phyloP scores from a whole-genome alignment of 192 early-diverging fungal genomes.

The Coemansia interrupta region DNA sequence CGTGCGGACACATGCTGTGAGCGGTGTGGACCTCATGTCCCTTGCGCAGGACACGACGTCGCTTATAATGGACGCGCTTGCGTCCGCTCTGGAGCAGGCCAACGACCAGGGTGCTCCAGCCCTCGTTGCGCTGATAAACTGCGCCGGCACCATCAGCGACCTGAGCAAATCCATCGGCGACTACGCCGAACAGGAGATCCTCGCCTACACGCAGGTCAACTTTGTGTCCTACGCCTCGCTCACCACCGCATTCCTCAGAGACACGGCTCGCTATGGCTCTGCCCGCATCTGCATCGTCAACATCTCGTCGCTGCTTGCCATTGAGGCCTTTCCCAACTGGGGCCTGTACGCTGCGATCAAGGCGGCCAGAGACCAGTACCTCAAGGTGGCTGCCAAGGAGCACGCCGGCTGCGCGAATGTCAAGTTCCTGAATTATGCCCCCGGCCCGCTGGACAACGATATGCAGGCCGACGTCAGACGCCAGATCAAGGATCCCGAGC shows the following conservation, averaged over 20 bases:
- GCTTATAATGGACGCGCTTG: neutral
- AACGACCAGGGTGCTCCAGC: neutral
- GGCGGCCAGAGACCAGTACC: conserved; percentile 77
- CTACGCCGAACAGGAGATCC: conserved; percentile 50
- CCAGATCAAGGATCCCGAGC: conserved; percentile 63
- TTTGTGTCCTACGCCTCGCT: conserved; percentile 58
- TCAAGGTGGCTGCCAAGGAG: conserved; percentile 69
- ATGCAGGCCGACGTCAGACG: conserved; percentile 76
- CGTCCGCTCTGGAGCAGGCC: neutral
- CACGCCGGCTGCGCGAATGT: conserved; percentile 45
- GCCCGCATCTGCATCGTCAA: conserved; percentile 60
- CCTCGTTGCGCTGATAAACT: conserved; percentile 64
- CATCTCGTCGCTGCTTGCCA: conserved; percentile 72
- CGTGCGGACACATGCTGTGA: conserved; percentile 16
- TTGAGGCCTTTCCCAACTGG: conserved; percentile 76
- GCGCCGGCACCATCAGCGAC: conserved; percentile 71
- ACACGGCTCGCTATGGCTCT: neutral
- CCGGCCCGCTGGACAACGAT: conserved; percentile 80
- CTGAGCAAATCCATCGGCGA: conserved; percentile 59
- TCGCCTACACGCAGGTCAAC: conserved; percentile 57
- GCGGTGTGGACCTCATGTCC: conserved; percentile 13
- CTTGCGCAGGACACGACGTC: conserved; percentile 12
- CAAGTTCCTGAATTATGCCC: conserved; percentile 78
- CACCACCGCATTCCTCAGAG: conserved; percentile 32
- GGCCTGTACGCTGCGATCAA: conserved; percentile 75